These are phyloP conservation scores for Pharus latifolius DNA, from an alignment of 176 grass and related monocot genomes.

Conservation along the genomic window DNA sequence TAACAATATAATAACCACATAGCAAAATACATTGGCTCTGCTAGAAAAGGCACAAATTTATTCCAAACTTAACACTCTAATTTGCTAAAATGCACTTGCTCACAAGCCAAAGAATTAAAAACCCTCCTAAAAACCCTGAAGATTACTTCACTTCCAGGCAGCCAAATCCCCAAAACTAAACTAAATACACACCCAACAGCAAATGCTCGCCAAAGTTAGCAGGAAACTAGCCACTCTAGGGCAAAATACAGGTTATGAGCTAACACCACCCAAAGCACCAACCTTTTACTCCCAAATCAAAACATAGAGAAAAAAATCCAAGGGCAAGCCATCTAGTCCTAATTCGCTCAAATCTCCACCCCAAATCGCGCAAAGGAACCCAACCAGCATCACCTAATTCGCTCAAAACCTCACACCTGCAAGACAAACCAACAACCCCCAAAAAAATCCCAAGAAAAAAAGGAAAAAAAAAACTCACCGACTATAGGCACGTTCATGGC, in stretches of 20 bases:
- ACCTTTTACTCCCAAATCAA: background rate
- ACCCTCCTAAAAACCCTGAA: background rate
- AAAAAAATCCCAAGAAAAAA: background rate
- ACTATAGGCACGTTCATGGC: slow-evolving; percentile 85
- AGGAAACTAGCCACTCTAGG: background rate
- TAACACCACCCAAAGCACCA: background rate
- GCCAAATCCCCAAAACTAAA: background rate
- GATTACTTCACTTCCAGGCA: background rate
- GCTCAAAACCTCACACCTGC: background rate
- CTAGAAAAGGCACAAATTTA: background rate
- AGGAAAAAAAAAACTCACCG: slow-evolving; percentile 46
- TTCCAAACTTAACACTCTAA: background rate
- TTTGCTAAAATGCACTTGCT: background rate
- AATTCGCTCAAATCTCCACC: background rate
- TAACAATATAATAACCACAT: background rate
- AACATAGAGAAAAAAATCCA: background rate
- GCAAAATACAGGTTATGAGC: background rate
- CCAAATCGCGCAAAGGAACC: background rate
- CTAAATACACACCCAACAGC: background rate
- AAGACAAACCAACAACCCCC: background rate
- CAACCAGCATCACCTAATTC: background rate
- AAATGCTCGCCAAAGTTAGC: background rate
- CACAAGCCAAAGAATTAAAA: slow-evolving; percentile 3
- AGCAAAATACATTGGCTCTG: background rate
- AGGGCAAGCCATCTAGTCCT: background rate